These are phyloP conservation scores for Myxozyma lipomycoides DNA, from an alignment of 805 yeast genomes.

Conservation along the genomic window DNA sequence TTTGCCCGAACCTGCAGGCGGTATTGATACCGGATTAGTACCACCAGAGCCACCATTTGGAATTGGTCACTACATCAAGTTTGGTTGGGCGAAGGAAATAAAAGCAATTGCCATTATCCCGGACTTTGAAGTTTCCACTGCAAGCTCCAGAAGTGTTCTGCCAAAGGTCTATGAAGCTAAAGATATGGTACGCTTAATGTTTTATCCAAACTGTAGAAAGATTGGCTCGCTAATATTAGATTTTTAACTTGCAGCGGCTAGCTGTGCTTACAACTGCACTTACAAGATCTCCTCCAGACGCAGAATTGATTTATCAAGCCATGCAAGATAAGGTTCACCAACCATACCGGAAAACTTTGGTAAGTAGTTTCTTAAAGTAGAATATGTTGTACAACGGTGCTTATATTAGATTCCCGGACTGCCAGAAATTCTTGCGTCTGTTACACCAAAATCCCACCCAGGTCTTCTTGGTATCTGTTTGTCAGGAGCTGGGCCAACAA, in stretches of 20 bases:
- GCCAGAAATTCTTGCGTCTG: constrained; percentile 67
- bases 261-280: constrained; percentile 91
- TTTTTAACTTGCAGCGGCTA: constrained; percentile 88
- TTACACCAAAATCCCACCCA: constrained; percentile 70
- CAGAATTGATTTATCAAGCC: constrained; percentile 80
- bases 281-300: constrained; percentile 76
- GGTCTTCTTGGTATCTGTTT: constrained; percentile 92
- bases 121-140: constrained; percentile 90
- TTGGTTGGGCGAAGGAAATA: constrained; percentile 74
- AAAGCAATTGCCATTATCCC: constrained; percentile 91
- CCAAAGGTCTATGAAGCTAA: constrained; percentile 72
- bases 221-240: constrained; percentile 30
- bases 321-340: constrained; percentile 97
- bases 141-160: constrained; percentile 82
- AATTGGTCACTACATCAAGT: constrained; percentile 85
- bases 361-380: background rate
- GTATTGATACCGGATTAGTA: constrained; percentile 59
- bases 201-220: background rate
- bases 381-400: background rate
- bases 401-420: constrained; percentile 80
- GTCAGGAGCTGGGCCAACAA: constrained; percentile 98
- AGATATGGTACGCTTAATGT: constrained; percentile 50
- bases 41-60: constrained; percentile 81
- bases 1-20: constrained; percentile 72
- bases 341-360: constrained; percentile 84